Conservation (phyloP, 805 yeast genomes). For the Komagataella kurtzmanii region DNA sequence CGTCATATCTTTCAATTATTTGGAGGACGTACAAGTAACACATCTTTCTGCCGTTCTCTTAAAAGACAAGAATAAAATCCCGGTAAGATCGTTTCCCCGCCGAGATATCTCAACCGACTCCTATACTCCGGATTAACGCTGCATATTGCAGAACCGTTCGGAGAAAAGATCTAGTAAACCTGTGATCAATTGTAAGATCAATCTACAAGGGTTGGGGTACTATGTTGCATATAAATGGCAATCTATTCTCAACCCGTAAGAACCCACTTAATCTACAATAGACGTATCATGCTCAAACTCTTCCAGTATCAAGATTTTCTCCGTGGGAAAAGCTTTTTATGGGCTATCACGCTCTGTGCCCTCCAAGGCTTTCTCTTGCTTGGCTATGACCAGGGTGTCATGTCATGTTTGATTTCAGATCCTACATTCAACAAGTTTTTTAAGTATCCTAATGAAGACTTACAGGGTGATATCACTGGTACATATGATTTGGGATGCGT, state of each 20-base stretch:
- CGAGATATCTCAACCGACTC: background rate
- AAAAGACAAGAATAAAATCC: no score
- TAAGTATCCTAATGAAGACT: constrained; percentile 25
- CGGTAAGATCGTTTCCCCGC: background rate
- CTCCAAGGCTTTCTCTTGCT: constrained; percentile 54
- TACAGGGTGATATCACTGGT: constrained; percentile 34
- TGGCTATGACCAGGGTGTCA: constrained; percentile 74
- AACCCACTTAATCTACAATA: background rate
- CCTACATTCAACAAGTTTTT: constrained; percentile 51
- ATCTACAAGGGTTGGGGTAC: background rate
- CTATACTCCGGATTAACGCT: background rate
- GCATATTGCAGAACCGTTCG: background rate
- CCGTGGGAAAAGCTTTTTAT: constrained; percentile 36
- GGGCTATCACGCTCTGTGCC: constrained; percentile 41
- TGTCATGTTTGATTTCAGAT: constrained; percentile 52
- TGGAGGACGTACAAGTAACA: no score
- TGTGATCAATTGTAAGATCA: background rate
- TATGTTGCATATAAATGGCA: background rate
- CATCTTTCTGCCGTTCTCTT: no score
- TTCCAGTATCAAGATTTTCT: constrained; percentile 8
- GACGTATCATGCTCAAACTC: background rate
- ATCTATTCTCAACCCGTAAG: background rate
- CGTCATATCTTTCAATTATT: no score
- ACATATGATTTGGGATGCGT: constrained; percentile 34
- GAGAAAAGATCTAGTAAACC: background rate